These are phyloP conservation scores for Clarireedia paspali DNA, from an alignment of 2,329 filamentous ascomycete species.

Conservation along the genomic window DNA sequence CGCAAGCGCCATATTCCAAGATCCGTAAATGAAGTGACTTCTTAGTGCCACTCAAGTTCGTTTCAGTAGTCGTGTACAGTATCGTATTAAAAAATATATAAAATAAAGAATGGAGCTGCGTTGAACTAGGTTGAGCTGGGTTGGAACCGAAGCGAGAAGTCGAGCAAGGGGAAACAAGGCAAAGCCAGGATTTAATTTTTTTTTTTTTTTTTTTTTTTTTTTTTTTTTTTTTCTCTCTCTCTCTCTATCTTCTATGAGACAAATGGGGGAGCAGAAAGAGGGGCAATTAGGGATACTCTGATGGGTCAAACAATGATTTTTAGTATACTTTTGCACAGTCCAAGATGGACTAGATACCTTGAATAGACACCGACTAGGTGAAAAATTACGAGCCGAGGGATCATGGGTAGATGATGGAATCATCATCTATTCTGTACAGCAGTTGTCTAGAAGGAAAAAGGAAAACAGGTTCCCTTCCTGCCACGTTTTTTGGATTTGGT, in stretches of 20 bases:
- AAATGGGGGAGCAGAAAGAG: too few species aligned
- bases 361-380: too few species aligned
- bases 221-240: too few species aligned
- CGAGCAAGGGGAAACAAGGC: background rate
- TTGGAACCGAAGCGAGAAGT: background rate
- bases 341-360: too few species aligned
- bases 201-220: too few species aligned
- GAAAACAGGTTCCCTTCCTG: background rate
- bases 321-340: too few species aligned
- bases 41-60: background rate
- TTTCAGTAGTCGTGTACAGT: background rate
- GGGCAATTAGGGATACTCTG: too few species aligned
- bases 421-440: background rate
- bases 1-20: background rate
- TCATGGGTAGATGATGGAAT: background rate
- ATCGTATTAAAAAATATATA: background rate
- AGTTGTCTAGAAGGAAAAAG: background rate
- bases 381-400: too few species aligned
- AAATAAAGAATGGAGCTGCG: background rate
- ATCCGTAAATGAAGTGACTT: slow-evolving; percentile 6
- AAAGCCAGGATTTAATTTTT: too few species aligned
- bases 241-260: too few species aligned
- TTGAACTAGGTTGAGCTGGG: background rate
- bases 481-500: slow-evolving; percentile 2
- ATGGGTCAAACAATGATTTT: too few species aligned